A percentile compares a stretch with the other conserved stretches of the same genome.
Conservation (phyloP, 2,329 filamentous ascomycete genomes). For the Talaromyces marneffei region DNA sequence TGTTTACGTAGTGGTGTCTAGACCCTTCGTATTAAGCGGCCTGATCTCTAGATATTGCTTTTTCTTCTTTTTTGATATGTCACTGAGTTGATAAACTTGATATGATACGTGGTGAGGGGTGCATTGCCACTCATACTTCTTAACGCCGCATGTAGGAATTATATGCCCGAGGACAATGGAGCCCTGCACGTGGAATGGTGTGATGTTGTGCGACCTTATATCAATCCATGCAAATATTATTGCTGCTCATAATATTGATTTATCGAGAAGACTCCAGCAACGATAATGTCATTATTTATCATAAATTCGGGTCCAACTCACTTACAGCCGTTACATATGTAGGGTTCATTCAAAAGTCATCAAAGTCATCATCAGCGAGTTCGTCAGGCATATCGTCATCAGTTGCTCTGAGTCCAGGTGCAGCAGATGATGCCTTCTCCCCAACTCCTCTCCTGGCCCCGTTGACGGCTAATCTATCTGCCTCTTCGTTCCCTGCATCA, state of each 20-base stretch:
- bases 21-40: neutral
- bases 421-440: constrained; percentile 9
- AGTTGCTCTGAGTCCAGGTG: neutral
- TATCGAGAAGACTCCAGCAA: neutral
- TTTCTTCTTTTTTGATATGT: neutral
- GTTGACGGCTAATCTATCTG: constrained; percentile 69
- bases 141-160: neutral
- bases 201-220: neutral
- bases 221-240: neutral
- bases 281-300: neutral
- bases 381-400: constrained; percentile 7
- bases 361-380: constrained; percentile 11
- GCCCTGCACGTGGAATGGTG: neutral
- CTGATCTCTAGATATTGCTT: neutral
- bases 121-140: neutral
- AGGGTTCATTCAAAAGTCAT: constrained; percentile 4
- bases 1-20: no score
- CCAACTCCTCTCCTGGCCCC: constrained; percentile 48
- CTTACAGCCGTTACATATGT: neutral
- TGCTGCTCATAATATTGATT: neutral
- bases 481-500: constrained; percentile 69
- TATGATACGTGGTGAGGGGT: neutral
- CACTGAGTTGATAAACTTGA: neutral
- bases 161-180: neutral
- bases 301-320: neutral